Base-by-base conservation (phyloP, 345 rosid genomes). In the Lepidium aucheri region DNA sequence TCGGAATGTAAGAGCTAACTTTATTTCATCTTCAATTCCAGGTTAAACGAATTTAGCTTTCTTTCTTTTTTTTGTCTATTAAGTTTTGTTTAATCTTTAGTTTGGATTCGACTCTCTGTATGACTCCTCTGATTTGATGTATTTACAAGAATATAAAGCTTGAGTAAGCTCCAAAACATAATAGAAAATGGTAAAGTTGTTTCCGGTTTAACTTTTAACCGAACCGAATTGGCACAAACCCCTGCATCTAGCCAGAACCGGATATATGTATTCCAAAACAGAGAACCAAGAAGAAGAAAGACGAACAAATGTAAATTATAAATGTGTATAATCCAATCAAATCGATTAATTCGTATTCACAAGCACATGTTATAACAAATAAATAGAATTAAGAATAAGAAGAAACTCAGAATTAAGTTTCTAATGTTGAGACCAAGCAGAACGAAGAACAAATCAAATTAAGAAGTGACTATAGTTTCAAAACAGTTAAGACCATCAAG, bases 401-500 rank as follows among this genome's bases (percentile, higher is more conserved):
- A 44, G 9, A 42, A 60, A 42, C 5, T 53, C 14, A 13, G 26
- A 22, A 54, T 6, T 4, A 32, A 69, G 30, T 34, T 50, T 58
- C 36, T 58, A 57, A 1, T 65, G 60, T 65, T 42, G 55, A 50
- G 16, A 9, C 4, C 45, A 47, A 63, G 58, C 7, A 42, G 22
- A 20, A 20, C 17, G 26, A 72, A 58, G 33, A 57, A 65, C 30
- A 2, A 60, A 69, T 4, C 14, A 30, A 55, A 63, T 75, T 47
- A 79, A 53, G 63, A 65, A 46, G 63, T 68, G 16, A 85, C 84
- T 13, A 85, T 60, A 10, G 95, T 87, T 61, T 87, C 91, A n/a
- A 87, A 87, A 55, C 84, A 85, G 72, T 87, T 68, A 36, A 87
- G 79, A 11, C 95, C 95, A 22, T 87, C 88, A 4, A 87, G 74